Conservation (phyloP, 1,139 yeast genomes). For the Nakaseomyces sp. region DNA sequence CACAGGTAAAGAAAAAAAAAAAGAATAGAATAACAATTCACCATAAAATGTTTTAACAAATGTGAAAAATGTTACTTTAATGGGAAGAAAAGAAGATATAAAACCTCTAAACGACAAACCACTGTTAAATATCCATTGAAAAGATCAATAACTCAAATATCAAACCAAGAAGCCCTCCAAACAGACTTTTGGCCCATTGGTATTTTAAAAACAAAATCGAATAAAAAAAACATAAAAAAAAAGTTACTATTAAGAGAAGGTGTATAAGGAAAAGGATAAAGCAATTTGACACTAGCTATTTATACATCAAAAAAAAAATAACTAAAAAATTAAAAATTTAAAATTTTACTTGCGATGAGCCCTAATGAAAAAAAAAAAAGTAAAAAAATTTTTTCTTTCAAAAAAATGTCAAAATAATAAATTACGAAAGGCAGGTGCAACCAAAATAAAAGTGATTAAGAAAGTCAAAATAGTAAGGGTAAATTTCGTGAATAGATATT, state of each 20-base stretch:
- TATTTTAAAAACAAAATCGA: not conserved
- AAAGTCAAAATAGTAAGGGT: too few relatives aligned
- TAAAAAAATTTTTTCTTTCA: too few relatives aligned
- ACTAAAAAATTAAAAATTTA: too few relatives aligned
- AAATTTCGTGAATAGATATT: too few relatives aligned
- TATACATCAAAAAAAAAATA: too few relatives aligned
- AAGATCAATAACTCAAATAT: too few relatives aligned
- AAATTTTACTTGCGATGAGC: not conserved
- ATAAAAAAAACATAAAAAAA: not conserved
- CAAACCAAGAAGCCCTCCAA: not conserved
- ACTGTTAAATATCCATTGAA: not conserved
- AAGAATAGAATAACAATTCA: not conserved
- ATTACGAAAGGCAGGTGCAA: not conserved
- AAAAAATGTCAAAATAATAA: not conserved
- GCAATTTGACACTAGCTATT: too few relatives aligned
- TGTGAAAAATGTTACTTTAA: not conserved
- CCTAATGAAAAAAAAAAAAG: not conserved
- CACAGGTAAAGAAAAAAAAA: not conserved
- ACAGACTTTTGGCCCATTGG: conserved; percentile 3
- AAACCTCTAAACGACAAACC: not conserved
- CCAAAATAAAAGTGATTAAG: too few relatives aligned
- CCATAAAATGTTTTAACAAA: not conserved
- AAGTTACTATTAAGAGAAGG: not conserved
- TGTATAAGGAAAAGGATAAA: too few relatives aligned
- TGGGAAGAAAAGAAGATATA: not conserved